Evolutionary conservation across 768 basidiomycete genomes (phyloP).

Genomic region (Xerocomellus amylosporus): DNA sequence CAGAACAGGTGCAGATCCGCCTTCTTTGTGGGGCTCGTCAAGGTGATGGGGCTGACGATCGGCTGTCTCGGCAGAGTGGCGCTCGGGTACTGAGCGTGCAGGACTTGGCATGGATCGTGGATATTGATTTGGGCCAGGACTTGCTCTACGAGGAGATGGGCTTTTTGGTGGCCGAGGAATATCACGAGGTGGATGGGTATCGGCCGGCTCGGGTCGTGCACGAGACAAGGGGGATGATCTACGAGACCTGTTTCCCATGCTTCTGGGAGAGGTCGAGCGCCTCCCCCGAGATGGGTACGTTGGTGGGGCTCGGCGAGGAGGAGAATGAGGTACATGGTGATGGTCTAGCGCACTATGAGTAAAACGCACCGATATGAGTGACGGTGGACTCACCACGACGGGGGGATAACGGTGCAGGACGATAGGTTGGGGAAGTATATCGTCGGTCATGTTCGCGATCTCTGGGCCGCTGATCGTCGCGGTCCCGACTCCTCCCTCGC

Average conservation of each 20-base stretch:
- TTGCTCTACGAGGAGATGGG: constrained; percentile 12
- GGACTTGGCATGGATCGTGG: constrained; percentile 12
- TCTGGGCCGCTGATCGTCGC: constrained; percentile 17
- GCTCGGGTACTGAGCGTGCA: constrained; percentile 3
- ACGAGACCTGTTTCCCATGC: constrained; percentile 21
- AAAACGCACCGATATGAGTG: neutral
- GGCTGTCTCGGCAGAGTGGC: constrained; percentile 1
- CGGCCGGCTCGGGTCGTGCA: constrained; percentile 10
- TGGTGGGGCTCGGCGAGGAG: constrained; percentile 16
- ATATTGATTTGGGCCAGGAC: constrained; percentile 12
- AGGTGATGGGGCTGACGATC: neutral
- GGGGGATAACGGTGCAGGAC: constrained; percentile 21
- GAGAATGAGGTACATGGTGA: constrained; percentile 6
- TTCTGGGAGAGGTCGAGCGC: constrained; percentile 23
- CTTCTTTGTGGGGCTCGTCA: constrained; percentile 1
- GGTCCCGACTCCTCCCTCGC: constrained; percentile 22
- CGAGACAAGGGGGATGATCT: constrained; percentile 21
- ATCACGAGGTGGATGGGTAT: constrained; percentile 11
- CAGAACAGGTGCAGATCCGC: neutral
- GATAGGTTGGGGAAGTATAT: constrained; percentile 16
- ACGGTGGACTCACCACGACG: constrained; percentile 23
- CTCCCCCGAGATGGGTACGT: constrained; percentile 16
- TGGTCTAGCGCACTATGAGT: constrained; percentile 13
- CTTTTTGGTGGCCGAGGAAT: constrained; percentile 11
- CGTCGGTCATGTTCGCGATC: constrained; percentile 25